Percentiles rank a stretch among this genome's conserved stretches.
Conservation (phyloP, 805 yeast species). For the Wilhelminamyces savonicus region DNA sequence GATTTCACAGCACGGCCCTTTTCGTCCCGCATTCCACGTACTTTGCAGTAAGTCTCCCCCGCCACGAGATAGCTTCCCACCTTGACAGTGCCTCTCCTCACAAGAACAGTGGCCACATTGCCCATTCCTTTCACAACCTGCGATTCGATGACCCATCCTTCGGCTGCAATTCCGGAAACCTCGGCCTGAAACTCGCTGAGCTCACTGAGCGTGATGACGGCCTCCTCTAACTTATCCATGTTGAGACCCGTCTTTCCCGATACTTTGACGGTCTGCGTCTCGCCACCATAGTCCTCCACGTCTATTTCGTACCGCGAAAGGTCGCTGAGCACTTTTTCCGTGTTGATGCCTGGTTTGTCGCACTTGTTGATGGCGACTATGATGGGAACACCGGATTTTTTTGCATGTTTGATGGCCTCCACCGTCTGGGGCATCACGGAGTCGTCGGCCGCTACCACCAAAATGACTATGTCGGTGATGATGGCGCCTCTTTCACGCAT, state of each 20-base stretch:
- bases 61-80: conserved; percentile 74
- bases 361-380: conserved; percentile 92
- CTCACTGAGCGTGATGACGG: conserved; percentile 79
- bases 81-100: conserved; percentile 70
- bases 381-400: conserved; percentile 71
- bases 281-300: conserved; percentile 93
- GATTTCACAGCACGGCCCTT: conserved; percentile 51
- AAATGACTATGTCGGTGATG: conserved; percentile 83
- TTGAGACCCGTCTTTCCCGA: conserved; percentile 88
- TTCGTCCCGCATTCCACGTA: conserved; percentile 72
- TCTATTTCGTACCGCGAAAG: conserved; percentile 72
- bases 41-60: conserved; percentile 82
- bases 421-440: conserved; percentile 96
- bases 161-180: conserved; percentile 43
- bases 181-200: conserved; percentile 71
- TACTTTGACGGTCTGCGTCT: conserved; percentile 79
- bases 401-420: conserved; percentile 92
- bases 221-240: conserved; percentile 86
- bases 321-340: conserved; percentile 73
- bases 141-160: conserved; percentile 90
- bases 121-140: conserved; percentile 79
- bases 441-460: conserved; percentile 96
- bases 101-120: conserved; percentile 75
- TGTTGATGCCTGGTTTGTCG: conserved; percentile 70
- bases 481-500: conserved; percentile 97